Percentiles rank a stretch among this genome's conserved stretches.
phyloP scores from a whole-genome alignment of 805 yeast genomes.

The Saturnispora sanitii region DNA sequence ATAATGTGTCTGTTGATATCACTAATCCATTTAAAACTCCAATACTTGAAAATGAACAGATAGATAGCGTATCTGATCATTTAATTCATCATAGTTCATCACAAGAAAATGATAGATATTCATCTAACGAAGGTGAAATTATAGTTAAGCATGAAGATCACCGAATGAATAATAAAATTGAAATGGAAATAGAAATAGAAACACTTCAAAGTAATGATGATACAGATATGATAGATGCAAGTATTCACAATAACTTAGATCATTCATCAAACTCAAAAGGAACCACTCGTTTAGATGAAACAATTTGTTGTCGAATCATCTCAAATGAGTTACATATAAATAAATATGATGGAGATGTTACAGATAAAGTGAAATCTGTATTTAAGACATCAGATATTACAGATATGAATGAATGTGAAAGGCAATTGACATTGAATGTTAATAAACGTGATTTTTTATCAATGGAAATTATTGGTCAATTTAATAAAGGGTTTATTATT shows the following conservation, averaged over 20 bases:
- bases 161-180: no score
- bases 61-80: no score
- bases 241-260: no score
- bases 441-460: slow-evolving; percentile 59
- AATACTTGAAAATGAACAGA: no score
- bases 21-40: no score
- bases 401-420: slow-evolving; percentile 44
- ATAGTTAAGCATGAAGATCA: no score
- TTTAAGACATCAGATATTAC: slow-evolving; percentile 27
- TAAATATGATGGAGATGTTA: not conserved
- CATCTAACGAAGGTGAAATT: no score
- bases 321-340: not conserved
- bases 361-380: not conserved
- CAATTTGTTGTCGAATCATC: not conserved
- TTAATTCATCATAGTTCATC: no score
- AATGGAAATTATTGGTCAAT: slow-evolving; percentile 87
- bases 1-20: no score
- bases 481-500: slow-evolving; percentile 88
- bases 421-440: slow-evolving; percentile 47
- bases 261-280: not conserved
- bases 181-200: no score
- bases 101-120: no score
- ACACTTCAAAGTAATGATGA: slow-evolving; percentile 4
- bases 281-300: slow-evolving; percentile 1
- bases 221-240: slow-evolving; percentile 2